phyloP scores from a whole-genome alignment of 129 eudicot genomes.

The Lactuca saligna region DNA sequence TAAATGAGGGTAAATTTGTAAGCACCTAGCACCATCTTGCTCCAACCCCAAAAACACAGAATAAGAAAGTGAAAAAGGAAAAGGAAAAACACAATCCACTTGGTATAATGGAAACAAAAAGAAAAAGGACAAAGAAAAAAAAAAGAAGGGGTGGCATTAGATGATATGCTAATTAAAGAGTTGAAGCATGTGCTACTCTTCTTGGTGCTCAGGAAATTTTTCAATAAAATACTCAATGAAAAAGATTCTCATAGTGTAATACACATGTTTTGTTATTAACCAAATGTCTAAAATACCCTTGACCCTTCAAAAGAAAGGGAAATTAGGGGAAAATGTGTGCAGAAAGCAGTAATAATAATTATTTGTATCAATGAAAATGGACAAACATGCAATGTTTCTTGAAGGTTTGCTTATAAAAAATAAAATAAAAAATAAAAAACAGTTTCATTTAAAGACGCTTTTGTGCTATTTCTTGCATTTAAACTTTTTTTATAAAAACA shows the following conservation, averaged over 20 bases:
- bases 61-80: conserved; percentile 20
- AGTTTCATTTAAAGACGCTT: not conserved
- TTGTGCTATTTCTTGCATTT: no score
- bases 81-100: conserved; percentile 14
- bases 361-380: not conserved
- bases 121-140: not conserved
- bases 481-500: no score
- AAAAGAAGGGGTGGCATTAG: conserved; percentile 8
- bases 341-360: not conserved
- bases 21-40: not conserved
- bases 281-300: conserved; percentile 6
- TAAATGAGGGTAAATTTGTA: not conserved
- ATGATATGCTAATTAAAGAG: conserved; percentile 8
- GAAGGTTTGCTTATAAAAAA: not conserved
- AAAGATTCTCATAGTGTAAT: conserved; percentile 16
- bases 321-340: not conserved
- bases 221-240: conserved; percentile 5
- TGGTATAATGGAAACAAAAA: not conserved
- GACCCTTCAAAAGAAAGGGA: not conserved
- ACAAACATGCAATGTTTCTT: not conserved
- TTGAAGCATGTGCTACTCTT: conserved; percentile 26
- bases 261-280: not conserved
- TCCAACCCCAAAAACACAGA: not conserved
- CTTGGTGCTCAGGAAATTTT: conserved; percentile 27
- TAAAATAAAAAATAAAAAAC: not conserved